Conservation (phyloP, 2,329 filamentous ascomycete species). For the Trichoderma atrobrunneum region DNA sequence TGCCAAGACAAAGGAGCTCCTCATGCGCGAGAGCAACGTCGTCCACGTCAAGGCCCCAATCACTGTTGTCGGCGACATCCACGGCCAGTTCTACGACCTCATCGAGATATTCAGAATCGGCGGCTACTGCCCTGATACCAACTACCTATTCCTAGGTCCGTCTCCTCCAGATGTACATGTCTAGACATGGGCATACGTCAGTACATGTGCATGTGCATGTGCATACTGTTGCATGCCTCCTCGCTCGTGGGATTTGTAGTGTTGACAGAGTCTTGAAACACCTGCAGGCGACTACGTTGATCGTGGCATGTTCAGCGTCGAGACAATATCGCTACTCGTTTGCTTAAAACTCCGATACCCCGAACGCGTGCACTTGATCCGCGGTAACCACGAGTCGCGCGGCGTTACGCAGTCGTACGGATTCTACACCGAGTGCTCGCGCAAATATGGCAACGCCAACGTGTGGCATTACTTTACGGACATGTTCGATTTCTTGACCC, state of each 20-base stretch:
- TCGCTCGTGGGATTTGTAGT: no score
- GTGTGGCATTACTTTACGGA: constrained; percentile 99
- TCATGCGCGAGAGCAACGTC: constrained; percentile 99
- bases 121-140: constrained; percentile 94
- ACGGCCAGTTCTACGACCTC: constrained; percentile 98
- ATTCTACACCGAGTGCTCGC: constrained; percentile 96
- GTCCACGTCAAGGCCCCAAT: constrained; percentile 95
- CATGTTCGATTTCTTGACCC: constrained; percentile 98
- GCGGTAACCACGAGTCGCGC: constrained; percentile 95
- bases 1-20: constrained; percentile 95
- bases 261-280: background rate
- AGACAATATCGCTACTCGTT: constrained; percentile 96
- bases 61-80: constrained; percentile 96
- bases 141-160: constrained; percentile 92
- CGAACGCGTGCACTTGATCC: constrained; percentile 89
- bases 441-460: constrained; percentile 97
- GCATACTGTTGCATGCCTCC: background rate
- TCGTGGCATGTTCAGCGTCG: constrained; percentile 96
- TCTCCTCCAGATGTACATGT: background rate
- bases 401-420: constrained; percentile 98
- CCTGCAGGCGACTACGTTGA: constrained; percentile 91
- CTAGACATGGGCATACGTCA: background rate
- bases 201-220: background rate
- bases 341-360: constrained; percentile 97
- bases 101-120: constrained; percentile 99